These are phyloP conservation scores for Pestalotiopsis sp. DNA, from an alignment of 2,329 filamentous ascomycete genomes.

Conservation along the genomic window DNA sequence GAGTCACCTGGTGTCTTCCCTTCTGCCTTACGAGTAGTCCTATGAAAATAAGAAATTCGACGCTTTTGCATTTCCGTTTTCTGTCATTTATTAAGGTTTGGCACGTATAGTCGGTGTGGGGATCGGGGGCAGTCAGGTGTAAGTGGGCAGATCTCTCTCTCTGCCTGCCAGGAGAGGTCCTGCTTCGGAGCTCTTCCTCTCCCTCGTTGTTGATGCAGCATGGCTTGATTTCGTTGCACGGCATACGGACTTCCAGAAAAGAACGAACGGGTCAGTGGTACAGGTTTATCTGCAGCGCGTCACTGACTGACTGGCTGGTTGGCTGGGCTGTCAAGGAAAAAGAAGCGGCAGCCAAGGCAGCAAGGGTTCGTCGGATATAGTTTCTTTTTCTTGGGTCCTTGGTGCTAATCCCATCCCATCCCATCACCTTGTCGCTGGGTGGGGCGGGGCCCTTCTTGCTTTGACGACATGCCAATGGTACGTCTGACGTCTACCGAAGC, in stretches of 20 bases:
- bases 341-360: not conserved
- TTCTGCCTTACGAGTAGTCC: not conserved
- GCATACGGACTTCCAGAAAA: too few relatives aligned
- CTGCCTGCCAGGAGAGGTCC: too few relatives aligned
- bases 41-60: not conserved
- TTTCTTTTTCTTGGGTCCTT: not conserved
- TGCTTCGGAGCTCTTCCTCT: too few relatives aligned
- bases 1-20: not conserved
- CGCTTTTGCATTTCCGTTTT: not conserved
- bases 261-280: too few relatives aligned
- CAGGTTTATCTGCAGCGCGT: too few relatives aligned
- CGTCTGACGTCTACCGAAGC: not conserved
- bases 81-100: not conserved
- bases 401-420: not conserved
- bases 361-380: not conserved
- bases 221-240: too few relatives aligned
- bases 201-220: too few relatives aligned
- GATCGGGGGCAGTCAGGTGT: not conserved
- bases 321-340: not conserved
- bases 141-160: not conserved
- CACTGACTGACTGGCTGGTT: too few relatives aligned
- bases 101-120: not conserved
- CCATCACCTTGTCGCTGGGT: not conserved
- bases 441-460: not conserved
- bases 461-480: not conserved